Percentiles rank a stretch among this genome's conserved stretches.
Evolutionary conservation across 805 yeast genomes (phyloP).

Genomic region (Yamadazyma kitorensis): DNA sequence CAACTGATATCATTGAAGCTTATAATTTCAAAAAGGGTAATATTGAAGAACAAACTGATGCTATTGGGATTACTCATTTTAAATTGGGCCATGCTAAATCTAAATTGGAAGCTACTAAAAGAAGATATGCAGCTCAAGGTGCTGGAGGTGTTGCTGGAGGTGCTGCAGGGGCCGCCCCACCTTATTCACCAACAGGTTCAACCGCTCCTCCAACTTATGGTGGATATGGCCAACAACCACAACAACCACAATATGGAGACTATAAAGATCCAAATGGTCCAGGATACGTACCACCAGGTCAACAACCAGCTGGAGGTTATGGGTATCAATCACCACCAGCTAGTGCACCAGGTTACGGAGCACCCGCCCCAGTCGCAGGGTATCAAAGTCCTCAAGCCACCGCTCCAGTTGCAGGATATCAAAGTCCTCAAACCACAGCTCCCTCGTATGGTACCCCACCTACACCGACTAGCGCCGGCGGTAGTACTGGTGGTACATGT

Average conservation of each 20-base stretch:
- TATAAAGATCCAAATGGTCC: constrained; percentile 24
- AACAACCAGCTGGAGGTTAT: constrained; percentile 5
- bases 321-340: constrained; percentile 11
- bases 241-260: constrained; percentile 9
- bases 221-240: constrained; percentile 4
- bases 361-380: constrained; percentile 13
- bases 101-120: constrained; percentile 79
- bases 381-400: constrained; percentile 3
- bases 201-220: not conserved
- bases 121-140: constrained; percentile 55
- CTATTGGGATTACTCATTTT: constrained; percentile 87
- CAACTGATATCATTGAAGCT: constrained; percentile 78
- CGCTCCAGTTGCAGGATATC: constrained; percentile 10
- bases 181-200: constrained; percentile 4
- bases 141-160: constrained; percentile 10
- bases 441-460: constrained; percentile 23
- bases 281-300: constrained; percentile 12
- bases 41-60: constrained; percentile 85
- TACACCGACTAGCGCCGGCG: constrained; percentile 28
- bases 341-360: constrained; percentile 10
- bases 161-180: constrained; percentile 11
- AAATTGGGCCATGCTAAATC: constrained; percentile 83
- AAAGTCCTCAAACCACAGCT: constrained; percentile 17
- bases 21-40: constrained; percentile 82
- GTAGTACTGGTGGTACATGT: constrained; percentile 53